A percentile compares a stretch with the other conserved stretches of the same genome.
phyloP scores from a whole-genome alignment of 1,284 basidiomycete species.

The Stereum hirsutum region DNA sequence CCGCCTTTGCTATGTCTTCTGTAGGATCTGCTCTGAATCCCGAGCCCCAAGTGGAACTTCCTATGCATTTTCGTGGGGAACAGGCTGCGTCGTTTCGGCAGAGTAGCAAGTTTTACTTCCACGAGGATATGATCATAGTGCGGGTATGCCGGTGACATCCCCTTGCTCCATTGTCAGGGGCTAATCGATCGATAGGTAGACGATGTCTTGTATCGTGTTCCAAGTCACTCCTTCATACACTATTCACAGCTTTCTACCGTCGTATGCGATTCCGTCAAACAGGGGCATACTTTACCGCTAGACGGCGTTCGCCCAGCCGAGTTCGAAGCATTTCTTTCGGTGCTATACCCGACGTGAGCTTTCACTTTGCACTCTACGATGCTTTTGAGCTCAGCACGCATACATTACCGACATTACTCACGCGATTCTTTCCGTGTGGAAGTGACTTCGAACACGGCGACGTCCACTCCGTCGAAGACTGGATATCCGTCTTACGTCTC shows the following conservation, averaged over 20 bases:
- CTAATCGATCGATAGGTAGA: no score
- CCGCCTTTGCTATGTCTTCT: no score
- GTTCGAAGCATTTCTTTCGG: constrained; percentile 4
- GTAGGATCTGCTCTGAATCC: no score
- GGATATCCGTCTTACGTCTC: constrained; percentile 13
- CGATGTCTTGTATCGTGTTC: background rate
- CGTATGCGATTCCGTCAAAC: background rate
- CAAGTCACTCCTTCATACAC: constrained; percentile 2
- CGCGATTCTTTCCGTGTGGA: no score
- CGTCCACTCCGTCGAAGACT: constrained; percentile 9
- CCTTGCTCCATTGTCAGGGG: no score
- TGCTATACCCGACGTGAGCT: constrained; percentile 5
- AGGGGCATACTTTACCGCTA: background rate
- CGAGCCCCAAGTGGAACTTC: no score
- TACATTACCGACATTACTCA: no score
- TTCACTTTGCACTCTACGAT: background rate
- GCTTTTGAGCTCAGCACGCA: background rate
- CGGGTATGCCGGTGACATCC: no score
- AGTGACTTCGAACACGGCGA: constrained; percentile 8
- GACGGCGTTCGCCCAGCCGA: background rate
- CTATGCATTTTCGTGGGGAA: no score
- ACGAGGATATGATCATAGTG: no score
- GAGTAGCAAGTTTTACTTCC: no score
- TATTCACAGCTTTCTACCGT: background rate
- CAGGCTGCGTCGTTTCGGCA: no score